Base-by-base conservation (phyloP, 257 asterid genomes). In the Solanum bukasovii region DNA sequence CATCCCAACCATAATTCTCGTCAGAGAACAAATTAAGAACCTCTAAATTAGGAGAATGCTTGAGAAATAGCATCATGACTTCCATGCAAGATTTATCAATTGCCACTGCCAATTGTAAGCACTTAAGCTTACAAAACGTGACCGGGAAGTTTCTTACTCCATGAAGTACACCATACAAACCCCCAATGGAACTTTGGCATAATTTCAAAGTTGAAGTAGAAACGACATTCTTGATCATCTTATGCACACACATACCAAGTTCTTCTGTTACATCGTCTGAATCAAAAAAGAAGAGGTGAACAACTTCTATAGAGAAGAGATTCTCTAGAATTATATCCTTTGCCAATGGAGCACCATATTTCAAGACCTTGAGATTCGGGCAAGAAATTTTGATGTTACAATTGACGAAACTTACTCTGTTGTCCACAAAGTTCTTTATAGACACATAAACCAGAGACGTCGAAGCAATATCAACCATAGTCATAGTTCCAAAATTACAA, bases 401-500 rank as follows among this genome's bases (percentile, higher is more conserved):
- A 11, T 34, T 44, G 16, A 37, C 13, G 7, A 44, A 83, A 88
- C 75, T 52, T 31, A 6, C 4, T 21, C 20, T 49, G 18, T 25
- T 16, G 6, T 21, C 11, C 23, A 0, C 13, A 49, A 9, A n/a
- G 42, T 68, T 33, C 6, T 23, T 33, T 31, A 88, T 0, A 31
- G 40, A 16, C 18, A 83, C 38, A 83, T 67, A 65, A 33, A 67
- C 20, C 5, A 88, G 42, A 49, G 84, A 67, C 2, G 42, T 21
- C 40, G 84, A 88, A 75, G 87, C 6, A 88, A 88, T 88, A 49
- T 83, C 73, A 88, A 88, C 84, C 21, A 88, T 61, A 10, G 42
- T 25, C 68, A 70, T 34, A 34, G 2, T n/a, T 13, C 25, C 44
- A 44, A 83, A 56, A 65, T 23, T 34, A 71, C 87, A 88, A 46